A percentile compares a stretch with the other conserved stretches of the same genome.
These are phyloP conservation scores for Penicillium concentricum DNA, from an alignment of 2,329 filamentous ascomycete genomes.

Conservation along the genomic window DNA sequence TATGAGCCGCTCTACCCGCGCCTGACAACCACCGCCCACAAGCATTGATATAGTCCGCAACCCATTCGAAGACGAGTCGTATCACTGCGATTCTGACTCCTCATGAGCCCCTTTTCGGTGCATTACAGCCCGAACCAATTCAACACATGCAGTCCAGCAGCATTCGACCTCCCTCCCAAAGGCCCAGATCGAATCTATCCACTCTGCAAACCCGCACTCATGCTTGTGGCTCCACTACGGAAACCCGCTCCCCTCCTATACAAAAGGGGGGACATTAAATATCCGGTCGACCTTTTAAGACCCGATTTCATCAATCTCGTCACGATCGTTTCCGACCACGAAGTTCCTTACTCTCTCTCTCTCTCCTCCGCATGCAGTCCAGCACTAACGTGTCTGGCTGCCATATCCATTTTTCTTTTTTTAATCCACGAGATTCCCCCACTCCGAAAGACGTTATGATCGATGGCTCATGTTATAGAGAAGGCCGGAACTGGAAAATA, in stretches of 20 bases:
- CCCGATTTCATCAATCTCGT: conserved; percentile 12
- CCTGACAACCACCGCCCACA: conserved; percentile 30
- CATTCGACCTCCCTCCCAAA: not conserved
- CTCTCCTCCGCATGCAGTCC: conserved; percentile 17
- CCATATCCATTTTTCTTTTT: conserved; percentile 13
- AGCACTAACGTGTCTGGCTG: conserved; percentile 4
- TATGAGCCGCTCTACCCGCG: conserved; percentile 45
- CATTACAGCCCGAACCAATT: conserved; percentile 4
- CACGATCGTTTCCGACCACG: conserved; percentile 20
- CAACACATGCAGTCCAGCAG: conserved; percentile 1
- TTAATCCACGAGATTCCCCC: conserved; percentile 26
- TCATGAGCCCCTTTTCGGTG: conserved; percentile 12
- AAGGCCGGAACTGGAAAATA: conserved; percentile 29
- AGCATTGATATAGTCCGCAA: conserved; percentile 17
- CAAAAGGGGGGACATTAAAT: not conserved
- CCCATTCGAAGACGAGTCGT: conserved; percentile 16
- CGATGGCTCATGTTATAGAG: conserved; percentile 44
- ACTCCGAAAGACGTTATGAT: conserved; percentile 41
- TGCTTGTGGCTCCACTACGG: conserved; percentile 10
- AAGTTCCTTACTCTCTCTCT: conserved; percentile 4
- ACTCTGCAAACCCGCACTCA: conserved; percentile 2
- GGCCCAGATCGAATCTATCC: not conserved
- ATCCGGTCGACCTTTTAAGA: conserved; percentile 2
- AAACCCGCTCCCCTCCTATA: not conserved
- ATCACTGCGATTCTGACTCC: conserved; percentile 20